Conservation (phyloP, 1,284 basidiomycete species). For the Marasmius sp. region DNA sequence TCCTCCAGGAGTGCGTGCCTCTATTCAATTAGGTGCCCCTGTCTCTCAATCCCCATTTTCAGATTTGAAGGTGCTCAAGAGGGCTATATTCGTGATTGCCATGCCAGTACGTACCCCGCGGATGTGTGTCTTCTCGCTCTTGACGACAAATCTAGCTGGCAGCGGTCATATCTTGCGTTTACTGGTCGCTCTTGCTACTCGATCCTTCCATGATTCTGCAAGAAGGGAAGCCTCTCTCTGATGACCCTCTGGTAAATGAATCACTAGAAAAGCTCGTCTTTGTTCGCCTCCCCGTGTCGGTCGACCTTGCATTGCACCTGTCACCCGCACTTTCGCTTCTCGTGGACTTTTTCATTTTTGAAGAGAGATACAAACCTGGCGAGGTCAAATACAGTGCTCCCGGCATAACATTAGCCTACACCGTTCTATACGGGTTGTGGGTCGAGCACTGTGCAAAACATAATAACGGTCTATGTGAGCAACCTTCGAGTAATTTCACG, state of each 20-base stretch:
- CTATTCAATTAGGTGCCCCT: background rate
- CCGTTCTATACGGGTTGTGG: constrained; percentile 61
- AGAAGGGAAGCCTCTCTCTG: background rate
- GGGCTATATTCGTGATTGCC: constrained; percentile 57
- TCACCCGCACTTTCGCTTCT: constrained; percentile 60
- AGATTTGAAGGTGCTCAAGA: constrained; percentile 50
- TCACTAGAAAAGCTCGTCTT: constrained; percentile 33
- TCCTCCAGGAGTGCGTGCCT: constrained; percentile 39
- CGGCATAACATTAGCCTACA: constrained; percentile 39
- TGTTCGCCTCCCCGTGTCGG: constrained; percentile 54
- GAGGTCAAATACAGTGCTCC: constrained; percentile 48
- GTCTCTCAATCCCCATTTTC: background rate
- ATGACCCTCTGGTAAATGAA: constrained; percentile 34
- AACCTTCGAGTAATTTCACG: constrained; percentile 15
- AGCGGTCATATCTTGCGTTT: constrained; percentile 69
- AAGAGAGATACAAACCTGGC: constrained; percentile 54
- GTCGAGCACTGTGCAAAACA: constrained; percentile 66
- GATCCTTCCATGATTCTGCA: constrained; percentile 55
- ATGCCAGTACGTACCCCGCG: constrained; percentile 49
- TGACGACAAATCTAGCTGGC: constrained; percentile 44
- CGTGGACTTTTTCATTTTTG: constrained; percentile 71
- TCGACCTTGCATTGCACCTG: constrained; percentile 71
- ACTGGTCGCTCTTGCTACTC: constrained; percentile 63
- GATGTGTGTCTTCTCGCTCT: background rate
- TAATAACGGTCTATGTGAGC: constrained; percentile 67